These are phyloP conservation scores for Claviceps purpurea DNA, from an alignment of 2,329 filamentous ascomycete genomes.

Conservation along the genomic window DNA sequence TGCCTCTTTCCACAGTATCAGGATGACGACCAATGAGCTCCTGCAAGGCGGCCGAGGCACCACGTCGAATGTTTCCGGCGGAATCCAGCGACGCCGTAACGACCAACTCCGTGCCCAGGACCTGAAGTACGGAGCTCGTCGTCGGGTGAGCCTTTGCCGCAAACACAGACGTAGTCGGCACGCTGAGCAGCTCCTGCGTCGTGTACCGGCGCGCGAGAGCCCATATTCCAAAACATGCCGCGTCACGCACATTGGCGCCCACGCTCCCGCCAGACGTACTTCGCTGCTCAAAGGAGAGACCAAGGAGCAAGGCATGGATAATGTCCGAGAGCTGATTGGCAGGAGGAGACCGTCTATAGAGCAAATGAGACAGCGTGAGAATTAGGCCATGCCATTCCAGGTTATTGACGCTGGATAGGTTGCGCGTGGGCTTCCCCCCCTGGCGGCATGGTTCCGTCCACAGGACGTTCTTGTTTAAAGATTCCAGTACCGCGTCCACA, in stretches of 20 bases:
- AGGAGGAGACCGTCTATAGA: conserved; percentile 75
- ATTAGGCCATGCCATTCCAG: conserved; percentile 88
- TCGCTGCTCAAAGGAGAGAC: conserved; percentile 78
- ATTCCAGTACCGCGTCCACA: conserved; percentile 73
- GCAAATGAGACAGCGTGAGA: conserved; percentile 70
- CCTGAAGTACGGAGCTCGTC: conserved; percentile 49
- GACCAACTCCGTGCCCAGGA: conserved; percentile 69
- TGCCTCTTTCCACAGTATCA: conserved; percentile 68
- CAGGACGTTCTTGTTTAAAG: conserved; percentile 44
- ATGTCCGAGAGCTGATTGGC: conserved; percentile 57
- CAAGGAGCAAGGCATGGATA: conserved; percentile 62
- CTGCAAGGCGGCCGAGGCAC: conserved; percentile 84
- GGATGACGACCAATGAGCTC: conserved; percentile 90
- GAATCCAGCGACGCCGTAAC: conserved; percentile 76
- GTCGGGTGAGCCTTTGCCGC: conserved; percentile 24
- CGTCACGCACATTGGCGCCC: conserved; percentile 85
- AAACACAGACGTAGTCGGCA: conserved; percentile 36
- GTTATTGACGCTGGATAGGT: conserved; percentile 65
- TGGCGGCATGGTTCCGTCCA: conserved; percentile 28
- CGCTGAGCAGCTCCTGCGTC: conserved; percentile 58
- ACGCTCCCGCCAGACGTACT: conserved; percentile 72
- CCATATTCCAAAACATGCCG: conserved; percentile 94
- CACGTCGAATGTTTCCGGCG: conserved; percentile 83
- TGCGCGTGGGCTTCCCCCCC: conserved; percentile 27
- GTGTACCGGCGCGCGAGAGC: conserved; percentile 76